Conservation (phyloP, 192 early-diverging fungal genomes). For the Entrophospora sp. region DNA sequence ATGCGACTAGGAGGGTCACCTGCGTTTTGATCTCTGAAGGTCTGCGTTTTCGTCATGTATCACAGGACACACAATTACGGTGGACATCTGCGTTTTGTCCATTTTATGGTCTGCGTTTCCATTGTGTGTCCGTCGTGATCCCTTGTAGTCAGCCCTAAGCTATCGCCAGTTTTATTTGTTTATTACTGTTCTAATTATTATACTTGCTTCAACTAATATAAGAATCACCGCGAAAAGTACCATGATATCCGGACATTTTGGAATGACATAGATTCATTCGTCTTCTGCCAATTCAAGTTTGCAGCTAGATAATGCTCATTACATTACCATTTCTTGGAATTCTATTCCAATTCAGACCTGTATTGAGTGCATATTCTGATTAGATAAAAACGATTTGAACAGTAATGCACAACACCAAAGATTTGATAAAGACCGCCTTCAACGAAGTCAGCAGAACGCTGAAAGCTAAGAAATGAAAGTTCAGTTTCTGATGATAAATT, state of each 20-base stretch:
- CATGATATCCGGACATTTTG: not conserved
- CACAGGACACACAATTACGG: slow-evolving; percentile 1
- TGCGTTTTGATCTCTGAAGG: not conserved
- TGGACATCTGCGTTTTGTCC: not conserved
- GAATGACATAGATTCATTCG: not conserved
- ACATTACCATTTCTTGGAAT: not conserved
- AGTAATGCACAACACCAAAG: not conserved
- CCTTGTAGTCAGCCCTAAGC: not conserved
- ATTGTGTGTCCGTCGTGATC: not conserved
- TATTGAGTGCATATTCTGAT: slow-evolving; percentile 2
- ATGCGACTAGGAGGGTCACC: not conserved
- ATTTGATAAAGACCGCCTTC: not conserved
- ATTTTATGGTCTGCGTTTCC: not conserved
- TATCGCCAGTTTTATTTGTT: slow-evolving; percentile 4
- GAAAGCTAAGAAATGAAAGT: not conserved
- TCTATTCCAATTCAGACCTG: not conserved
- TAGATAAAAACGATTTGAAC: slow-evolving; percentile 4
- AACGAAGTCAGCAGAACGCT: not conserved
- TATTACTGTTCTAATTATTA: not conserved
- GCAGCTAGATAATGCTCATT: not conserved
- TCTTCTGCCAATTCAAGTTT: not conserved
- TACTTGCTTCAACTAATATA: not conserved
- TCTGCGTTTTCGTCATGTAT: not conserved
- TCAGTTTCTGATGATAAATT: not conserved
- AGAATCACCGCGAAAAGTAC: slow-evolving; percentile 2